A percentile compares a stretch with the other conserved stretches of the same genome.
Conservation (phyloP, 2,329 filamentous ascomycete species). For the Cladosporium sp. region DNA sequence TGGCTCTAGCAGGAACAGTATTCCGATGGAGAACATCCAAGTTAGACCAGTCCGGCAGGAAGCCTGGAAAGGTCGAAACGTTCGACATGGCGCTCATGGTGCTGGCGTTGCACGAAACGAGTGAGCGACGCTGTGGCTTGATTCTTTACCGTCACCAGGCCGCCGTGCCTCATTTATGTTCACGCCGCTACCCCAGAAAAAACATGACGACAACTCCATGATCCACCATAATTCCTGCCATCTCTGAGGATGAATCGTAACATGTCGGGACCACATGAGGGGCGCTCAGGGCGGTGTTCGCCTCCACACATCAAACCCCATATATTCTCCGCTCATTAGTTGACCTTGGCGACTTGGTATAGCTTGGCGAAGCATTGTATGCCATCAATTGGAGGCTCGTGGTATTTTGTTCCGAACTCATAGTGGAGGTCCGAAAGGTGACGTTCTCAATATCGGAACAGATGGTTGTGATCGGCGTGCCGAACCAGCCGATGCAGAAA, state of each 20-base stretch:
- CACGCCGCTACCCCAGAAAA: neutral
- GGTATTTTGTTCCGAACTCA: constrained; percentile 1
- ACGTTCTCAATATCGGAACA: neutral
- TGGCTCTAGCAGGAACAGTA: constrained; percentile 5
- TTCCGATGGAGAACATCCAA: constrained; percentile 12
- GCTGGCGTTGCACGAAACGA: neutral
- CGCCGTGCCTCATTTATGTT: neutral
- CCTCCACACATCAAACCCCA: constrained; percentile 9
- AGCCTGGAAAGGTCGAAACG: constrained; percentile 10
- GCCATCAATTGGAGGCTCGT: constrained; percentile 1
- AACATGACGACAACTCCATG: constrained; percentile 1
- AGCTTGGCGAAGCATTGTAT: constrained; percentile 2
- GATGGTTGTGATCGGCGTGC: neutral
- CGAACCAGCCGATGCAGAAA: neutral
- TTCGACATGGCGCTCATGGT: constrained; percentile 8
- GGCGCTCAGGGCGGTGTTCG: neutral
- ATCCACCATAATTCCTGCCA: neutral
- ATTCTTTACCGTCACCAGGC: neutral
- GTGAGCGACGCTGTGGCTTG: neutral
- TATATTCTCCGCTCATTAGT: constrained; percentile 13
- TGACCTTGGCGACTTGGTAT: constrained; percentile 11
- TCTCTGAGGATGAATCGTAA: constrained; percentile 7
- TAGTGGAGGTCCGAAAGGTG: neutral
- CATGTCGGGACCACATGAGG: constrained; percentile 13
- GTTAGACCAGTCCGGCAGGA: constrained; percentile 13